A percentile compares a stretch with the other conserved stretches of the same genome.
Conservation (phyloP, 768 basidiomycete genomes). For the Mycena rosella region DNA sequence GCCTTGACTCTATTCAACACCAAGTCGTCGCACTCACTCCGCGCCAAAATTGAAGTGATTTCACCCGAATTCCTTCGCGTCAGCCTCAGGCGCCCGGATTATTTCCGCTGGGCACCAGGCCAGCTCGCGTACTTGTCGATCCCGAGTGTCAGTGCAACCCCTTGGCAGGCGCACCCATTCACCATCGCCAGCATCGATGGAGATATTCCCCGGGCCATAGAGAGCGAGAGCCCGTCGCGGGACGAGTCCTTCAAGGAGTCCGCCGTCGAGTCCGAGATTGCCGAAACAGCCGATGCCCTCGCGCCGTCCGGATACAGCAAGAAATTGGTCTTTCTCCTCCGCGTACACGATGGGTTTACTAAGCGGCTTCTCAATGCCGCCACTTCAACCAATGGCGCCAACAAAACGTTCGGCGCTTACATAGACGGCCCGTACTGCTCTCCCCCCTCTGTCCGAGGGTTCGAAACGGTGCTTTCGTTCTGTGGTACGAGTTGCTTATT, state of each 20-base stretch:
- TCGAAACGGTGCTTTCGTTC: conserved; percentile 59
- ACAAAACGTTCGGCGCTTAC: conserved; percentile 52
- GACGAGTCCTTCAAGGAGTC: conserved; percentile 15
- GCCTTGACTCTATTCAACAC: conserved; percentile 20
- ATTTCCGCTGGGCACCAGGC: conserved; percentile 62
- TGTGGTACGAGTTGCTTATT: conserved; percentile 54
- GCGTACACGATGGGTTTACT: conserved; percentile 67
- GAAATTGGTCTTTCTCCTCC: conserved; percentile 63
- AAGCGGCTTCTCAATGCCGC: conserved; percentile 53
- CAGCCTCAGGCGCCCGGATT: conserved; percentile 52
- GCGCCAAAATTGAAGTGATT: conserved; percentile 27
- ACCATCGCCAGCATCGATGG: conserved; percentile 59
- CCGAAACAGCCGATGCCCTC: conserved; percentile 3
- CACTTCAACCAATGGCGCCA: conserved; percentile 19
- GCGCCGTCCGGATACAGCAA: conserved; percentile 42
- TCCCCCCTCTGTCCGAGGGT: conserved; percentile 51
- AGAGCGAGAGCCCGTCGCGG: neutral
- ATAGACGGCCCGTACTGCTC: conserved; percentile 69
- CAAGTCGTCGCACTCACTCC: conserved; percentile 7
- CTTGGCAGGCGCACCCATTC: conserved; percentile 65
- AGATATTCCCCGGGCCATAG: conserved; percentile 7
- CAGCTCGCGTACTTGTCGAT: conserved; percentile 61
- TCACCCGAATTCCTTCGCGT: conserved; percentile 52
- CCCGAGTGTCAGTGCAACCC: conserved; percentile 58
- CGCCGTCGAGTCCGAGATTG: conserved; percentile 14